Base-by-base conservation (phyloP, 164 flowering plant genomes). In the Platanus orientalis region DNA sequence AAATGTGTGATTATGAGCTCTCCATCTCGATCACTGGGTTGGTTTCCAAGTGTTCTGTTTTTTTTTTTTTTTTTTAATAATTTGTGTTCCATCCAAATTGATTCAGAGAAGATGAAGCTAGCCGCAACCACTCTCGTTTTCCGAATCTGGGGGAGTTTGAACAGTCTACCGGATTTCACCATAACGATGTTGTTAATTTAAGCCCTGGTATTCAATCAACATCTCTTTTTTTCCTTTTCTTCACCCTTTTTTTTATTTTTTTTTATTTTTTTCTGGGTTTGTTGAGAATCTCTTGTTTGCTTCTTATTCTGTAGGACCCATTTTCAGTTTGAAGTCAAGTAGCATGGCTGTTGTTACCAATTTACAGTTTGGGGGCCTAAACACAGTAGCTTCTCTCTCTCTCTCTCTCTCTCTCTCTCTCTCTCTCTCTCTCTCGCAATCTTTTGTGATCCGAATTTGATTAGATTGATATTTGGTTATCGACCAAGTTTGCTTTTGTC, bases 161-260 rank as follows among this genome's bases (percentile, higher is more conserved):
- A 45, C 82, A 77, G 24, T 72, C 85, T 30, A 73, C 75, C 64
- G 76, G 69, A 17, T 82, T 81, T 66, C 83, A 73, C 65, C 83
- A 80, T 27, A 71, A 77, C 4, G 83, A 81, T 76, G 80, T 80
- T 68, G 83, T 83, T 78, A 81, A 76, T 81, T 80, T 83, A 80
- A 81, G 84, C 68, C 63, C 76, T 78, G 76, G 89, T 84, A 78
- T 47, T 23, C 60, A 19, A 13, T 40, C 25, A 27, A 49, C 36
- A 29, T 40, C 16, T 36, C 10, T 36, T 36, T 36, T 36, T n/a
- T n/a, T n/a, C n/a, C n/a, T n/a, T n/a, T n/a, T n/a, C n/a, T n/a
- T n/a, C n/a, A n/a, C n/a, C n/a, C n/a, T n/a, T n/a, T n/a, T n/a
- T n/a, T n/a, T n/a, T n/a, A n/a, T n/a, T n/a, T 14, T 36, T 14